A percentile compares a stretch with the other conserved stretches of the same genome.
Evolutionary conservation across 768 basidiomycete genomes (phyloP).

Genomic region (Leccinum variicolor): DNA sequence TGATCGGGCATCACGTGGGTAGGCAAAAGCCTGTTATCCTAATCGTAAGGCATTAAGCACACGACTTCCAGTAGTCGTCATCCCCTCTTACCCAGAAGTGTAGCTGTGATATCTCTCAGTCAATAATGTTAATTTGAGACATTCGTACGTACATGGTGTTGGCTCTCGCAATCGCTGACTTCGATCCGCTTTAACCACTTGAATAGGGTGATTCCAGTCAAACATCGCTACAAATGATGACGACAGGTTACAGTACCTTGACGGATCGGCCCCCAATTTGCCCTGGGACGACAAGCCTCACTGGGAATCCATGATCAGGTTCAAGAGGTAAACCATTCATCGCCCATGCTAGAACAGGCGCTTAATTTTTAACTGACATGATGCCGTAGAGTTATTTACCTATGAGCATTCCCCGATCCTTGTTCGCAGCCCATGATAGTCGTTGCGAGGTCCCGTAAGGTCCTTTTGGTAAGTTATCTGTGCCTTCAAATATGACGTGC

Average conservation of each 20-base stretch:
- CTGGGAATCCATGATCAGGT: slow-evolving; percentile 63
- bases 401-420: slow-evolving; percentile 49
- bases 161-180: slow-evolving; percentile 45
- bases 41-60: not conserved
- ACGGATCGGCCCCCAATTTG: slow-evolving; percentile 61
- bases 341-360: slow-evolving; percentile 36
- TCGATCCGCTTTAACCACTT: slow-evolving; percentile 60
- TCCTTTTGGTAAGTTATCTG: slow-evolving; percentile 54
- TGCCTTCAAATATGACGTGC: slow-evolving; percentile 60
- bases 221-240: not conserved
- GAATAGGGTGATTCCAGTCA: not conserved
- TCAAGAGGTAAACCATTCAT: slow-evolving; percentile 60
- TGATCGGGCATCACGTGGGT: slow-evolving; percentile 48
- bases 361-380: not conserved
- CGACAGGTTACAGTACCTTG: slow-evolving; percentile 19
- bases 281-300: slow-evolving; percentile 61
- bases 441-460: slow-evolving; percentile 55
- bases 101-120: slow-evolving; percentile 18
- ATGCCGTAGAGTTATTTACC: slow-evolving; percentile 15
- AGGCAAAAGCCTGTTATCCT: slow-evolving; percentile 64
- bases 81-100: slow-evolving; percentile 33
- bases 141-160: slow-evolving; percentile 41
- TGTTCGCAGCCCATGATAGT: slow-evolving; percentile 43
- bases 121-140: not conserved
- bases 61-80: not conserved